Percentiles rank a stretch among this genome's conserved stretches.
These are phyloP conservation scores for Heteromeles arbutifolia DNA, from an alignment of 306 rosid species.

Conservation along the genomic window DNA sequence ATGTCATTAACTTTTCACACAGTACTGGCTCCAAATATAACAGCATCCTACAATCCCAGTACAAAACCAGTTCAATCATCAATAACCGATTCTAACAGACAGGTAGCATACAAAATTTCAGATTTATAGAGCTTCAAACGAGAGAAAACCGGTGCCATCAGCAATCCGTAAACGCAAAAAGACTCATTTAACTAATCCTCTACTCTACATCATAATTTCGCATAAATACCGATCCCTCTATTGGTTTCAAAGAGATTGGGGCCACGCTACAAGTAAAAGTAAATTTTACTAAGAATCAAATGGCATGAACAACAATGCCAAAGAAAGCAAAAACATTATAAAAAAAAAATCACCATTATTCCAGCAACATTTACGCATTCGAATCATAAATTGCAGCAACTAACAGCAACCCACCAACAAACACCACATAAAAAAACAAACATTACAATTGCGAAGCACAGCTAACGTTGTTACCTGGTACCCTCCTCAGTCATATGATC, in stretches of 20 bases:
- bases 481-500: constrained; percentile 49
- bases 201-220: background rate
- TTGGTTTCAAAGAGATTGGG: background rate
- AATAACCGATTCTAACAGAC: background rate
- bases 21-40: background rate
- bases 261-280: background rate
- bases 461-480: constrained; percentile 36
- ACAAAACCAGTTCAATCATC: background rate
- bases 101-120: background rate
- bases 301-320: background rate
- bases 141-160: background rate
- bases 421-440: background rate
- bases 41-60: background rate
- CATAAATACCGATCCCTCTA: background rate
- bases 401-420: background rate
- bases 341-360: background rate
- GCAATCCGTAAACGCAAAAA: background rate
- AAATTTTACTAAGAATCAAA: background rate
- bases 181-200: background rate
- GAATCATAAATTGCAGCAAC: background rate
- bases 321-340: background rate
- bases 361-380: background rate
- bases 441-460: background rate
- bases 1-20: background rate
- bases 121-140: background rate